Conservation (phyloP, 1,284 basidiomycete species). For the Cutaneotrichosporon sp. region DNA sequence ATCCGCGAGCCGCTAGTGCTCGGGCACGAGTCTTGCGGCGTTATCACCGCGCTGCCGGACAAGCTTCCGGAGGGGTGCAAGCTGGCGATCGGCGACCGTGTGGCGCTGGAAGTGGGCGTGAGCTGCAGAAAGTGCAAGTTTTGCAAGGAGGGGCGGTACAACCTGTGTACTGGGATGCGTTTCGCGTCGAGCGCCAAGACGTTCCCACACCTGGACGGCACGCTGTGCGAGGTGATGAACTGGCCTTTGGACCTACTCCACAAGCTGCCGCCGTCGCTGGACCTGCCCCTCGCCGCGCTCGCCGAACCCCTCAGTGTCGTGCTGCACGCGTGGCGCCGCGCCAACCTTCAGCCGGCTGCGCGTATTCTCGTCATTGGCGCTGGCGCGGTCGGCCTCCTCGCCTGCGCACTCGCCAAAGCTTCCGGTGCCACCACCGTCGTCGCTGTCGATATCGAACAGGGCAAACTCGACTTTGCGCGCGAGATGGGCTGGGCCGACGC, state of each 20-base stretch:
- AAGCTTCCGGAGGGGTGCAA: constrained; percentile 25
- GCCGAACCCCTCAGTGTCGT: constrained; percentile 88
- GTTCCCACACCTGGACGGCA: constrained; percentile 88
- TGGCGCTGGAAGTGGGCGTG: constrained; percentile 89
- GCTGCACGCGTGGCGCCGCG: constrained; percentile 72
- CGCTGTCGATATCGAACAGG: constrained; percentile 77
- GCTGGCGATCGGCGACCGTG: constrained; percentile 74
- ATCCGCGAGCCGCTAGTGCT: constrained; percentile 75
- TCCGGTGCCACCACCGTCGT: constrained; percentile 66
- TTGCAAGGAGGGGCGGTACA: constrained; percentile 71
- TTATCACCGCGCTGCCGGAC: constrained; percentile 47
- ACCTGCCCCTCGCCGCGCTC: constrained; percentile 73
- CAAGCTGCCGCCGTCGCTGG: constrained; percentile 73
- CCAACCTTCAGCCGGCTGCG: constrained; percentile 57
- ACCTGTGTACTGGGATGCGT: constrained; percentile 78
- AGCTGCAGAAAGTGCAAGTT: constrained; percentile 62
- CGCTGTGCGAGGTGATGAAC: constrained; percentile 79
- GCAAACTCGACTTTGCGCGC: constrained; percentile 70
- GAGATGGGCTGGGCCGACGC: constrained; percentile 69
- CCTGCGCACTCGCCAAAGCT: constrained; percentile 69
- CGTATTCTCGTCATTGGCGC: constrained; percentile 82
- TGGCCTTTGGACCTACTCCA: constrained; percentile 80
- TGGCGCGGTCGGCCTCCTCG: constrained; percentile 85
- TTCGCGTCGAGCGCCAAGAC: constrained; percentile 87
- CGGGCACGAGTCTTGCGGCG: constrained; percentile 84